A percentile compares a stretch with the other conserved stretches of the same genome.
Conservation (phyloP, 352 stramenopile species). For the Phytophthora tubulina region DNA sequence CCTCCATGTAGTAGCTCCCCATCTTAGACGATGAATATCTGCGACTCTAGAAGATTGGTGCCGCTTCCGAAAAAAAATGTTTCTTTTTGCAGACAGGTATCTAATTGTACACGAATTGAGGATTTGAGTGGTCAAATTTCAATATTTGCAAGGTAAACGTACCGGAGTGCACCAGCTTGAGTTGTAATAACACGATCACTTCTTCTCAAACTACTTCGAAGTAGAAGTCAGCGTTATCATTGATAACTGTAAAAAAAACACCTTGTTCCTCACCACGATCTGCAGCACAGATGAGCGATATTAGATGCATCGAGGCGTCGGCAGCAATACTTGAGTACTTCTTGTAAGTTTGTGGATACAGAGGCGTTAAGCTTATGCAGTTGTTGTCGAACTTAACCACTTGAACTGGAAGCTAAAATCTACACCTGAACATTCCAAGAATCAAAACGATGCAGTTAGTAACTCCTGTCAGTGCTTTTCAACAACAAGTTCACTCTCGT, state of each 20-base stretch:
- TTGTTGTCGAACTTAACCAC: neutral
- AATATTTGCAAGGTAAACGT: no score
- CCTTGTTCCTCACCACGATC: no score
- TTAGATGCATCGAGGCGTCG: no score
- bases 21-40: conserved; percentile 4
- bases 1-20: conserved; percentile 35
- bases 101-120: neutral
- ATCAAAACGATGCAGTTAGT: neutral
- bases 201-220: no score
- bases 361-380: no score
- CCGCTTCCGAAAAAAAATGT: conserved; percentile 21
- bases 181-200: no score
- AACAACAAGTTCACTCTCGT: neutral
- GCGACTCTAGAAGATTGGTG: conserved; percentile 34
- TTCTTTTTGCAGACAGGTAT: neutral
- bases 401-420: conserved; percentile 33
- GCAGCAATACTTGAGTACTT: no score
- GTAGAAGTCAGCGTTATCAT: no score
- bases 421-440: conserved; percentile 2
- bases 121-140: neutral
- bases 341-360: no score
- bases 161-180: no score
- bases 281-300: no score
- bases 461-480: neutral
- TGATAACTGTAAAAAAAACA: no score